Evolutionary conservation across 208 protist genomes (phyloP).

Genomic region (Vickermania ingenoplastis): DNA sequence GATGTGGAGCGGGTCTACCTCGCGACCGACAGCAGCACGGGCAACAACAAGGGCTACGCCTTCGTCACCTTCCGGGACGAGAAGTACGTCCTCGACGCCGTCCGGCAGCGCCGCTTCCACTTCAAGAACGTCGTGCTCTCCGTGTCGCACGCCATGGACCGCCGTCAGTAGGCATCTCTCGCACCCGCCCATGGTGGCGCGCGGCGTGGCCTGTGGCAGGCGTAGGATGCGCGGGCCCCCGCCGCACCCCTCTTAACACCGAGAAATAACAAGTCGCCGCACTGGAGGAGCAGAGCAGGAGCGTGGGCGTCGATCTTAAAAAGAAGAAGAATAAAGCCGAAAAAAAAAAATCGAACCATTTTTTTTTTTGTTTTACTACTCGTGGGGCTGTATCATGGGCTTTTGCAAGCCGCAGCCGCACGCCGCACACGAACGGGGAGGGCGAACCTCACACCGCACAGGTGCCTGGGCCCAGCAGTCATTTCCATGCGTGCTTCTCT

Average conservation of each 20-base stretch:
- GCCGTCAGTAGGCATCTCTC: not conserved
- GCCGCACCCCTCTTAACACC: too few relatives aligned
- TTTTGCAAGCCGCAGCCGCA: too few relatives aligned
- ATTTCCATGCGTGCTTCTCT: not conserved
- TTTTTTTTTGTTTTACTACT: too few relatives aligned
- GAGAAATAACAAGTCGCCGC: too few relatives aligned
- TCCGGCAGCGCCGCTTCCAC: constrained; percentile 22
- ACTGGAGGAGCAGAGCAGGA: not conserved
- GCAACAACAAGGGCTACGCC: constrained; percentile 63
- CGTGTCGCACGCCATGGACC: constrained; percentile 26
- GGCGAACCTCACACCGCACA: too few relatives aligned
- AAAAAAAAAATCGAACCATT: too few relatives aligned
- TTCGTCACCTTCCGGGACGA: constrained; percentile 64
- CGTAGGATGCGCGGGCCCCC: too few relatives aligned
- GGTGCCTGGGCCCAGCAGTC: not conserved
- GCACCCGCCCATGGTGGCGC: not conserved
- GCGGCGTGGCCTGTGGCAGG: too few relatives aligned
- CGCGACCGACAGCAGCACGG: constrained; percentile 40
- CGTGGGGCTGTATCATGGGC: too few relatives aligned
- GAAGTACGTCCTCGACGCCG: constrained; percentile 26
- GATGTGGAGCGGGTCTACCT: constrained; percentile 51
- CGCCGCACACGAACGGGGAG: too few relatives aligned
- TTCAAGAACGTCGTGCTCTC: constrained; percentile 83
- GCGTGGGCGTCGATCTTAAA: not conserved
- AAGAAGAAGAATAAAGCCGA: too few relatives aligned